Evolutionary conservation across 2,329 filamentous ascomycete species (phyloP).

Genomic region (Diaporthe eres): DNA sequence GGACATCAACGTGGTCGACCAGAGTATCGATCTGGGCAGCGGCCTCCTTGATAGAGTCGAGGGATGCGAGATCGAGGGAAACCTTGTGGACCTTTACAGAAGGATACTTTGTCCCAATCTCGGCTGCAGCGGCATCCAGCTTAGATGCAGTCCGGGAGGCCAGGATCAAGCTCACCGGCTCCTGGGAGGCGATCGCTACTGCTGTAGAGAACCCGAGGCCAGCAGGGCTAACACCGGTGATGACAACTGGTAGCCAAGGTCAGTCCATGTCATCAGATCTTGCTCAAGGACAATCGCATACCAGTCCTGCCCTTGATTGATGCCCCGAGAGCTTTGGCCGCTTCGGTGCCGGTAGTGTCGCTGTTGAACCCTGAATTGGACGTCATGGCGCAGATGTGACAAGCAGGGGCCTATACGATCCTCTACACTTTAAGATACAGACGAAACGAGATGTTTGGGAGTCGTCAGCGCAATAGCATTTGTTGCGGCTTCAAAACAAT

Average conservation of each 20-base stretch:
- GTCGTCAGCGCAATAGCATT: neutral
- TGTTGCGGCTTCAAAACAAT: neutral
- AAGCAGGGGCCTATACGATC: neutral
- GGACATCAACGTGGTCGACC: conserved; percentile 52
- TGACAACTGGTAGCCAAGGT: conserved; percentile 49
- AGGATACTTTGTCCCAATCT: conserved; percentile 54
- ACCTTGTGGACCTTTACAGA: conserved; percentile 53
- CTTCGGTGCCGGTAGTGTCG: conserved; percentile 53
- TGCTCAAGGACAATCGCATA: conserved; percentile 36
- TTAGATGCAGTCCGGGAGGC: conserved; percentile 61
- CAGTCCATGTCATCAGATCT: neutral
- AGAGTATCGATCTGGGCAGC: conserved; percentile 51
- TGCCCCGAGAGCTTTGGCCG: conserved; percentile 47
- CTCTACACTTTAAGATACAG: neutral
- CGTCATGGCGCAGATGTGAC: conserved; percentile 44
- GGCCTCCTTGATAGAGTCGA: conserved; percentile 54
- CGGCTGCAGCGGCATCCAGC: conserved; percentile 55
- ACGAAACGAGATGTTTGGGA: neutral
- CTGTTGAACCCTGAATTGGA: conserved; percentile 54
- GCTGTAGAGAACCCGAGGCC: conserved; percentile 59
- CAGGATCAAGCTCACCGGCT: conserved; percentile 57
- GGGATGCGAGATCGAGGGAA: conserved; percentile 55
- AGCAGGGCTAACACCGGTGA: conserved; percentile 59
- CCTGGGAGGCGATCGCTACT: conserved; percentile 60
- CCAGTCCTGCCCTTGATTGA: conserved; percentile 50